Percentiles rank a stretch among this genome's conserved stretches.
Evolutionary conservation across 2,329 filamentous ascomycete species (phyloP).

Genomic region (Cadophora sp.): DNA sequence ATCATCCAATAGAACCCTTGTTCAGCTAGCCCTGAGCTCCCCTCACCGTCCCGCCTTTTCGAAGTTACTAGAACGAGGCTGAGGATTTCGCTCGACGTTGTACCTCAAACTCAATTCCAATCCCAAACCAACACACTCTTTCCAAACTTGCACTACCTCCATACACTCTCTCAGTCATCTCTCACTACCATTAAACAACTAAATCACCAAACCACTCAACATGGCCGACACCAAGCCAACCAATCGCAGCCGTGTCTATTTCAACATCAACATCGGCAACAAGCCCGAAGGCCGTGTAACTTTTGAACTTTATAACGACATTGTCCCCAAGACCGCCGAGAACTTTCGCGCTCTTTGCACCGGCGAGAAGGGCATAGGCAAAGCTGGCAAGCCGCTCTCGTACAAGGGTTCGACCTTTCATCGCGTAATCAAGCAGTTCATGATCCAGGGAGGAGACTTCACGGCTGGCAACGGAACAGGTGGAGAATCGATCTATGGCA

Average conservation of each 20-base stretch:
- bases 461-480: conserved; percentile 93
- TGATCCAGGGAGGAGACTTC: conserved; percentile 98
- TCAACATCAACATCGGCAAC: conserved; percentile 86
- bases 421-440: conserved; percentile 97
- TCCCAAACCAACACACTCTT: neutral
- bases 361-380: conserved; percentile 87
- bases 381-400: conserved; percentile 82
- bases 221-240: conserved; percentile 44
- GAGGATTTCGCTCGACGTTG: conserved; percentile 4
- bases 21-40: neutral
- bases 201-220: conserved; percentile 42
- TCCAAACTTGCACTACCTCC: neutral
- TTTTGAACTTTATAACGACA: conserved; percentile 79
- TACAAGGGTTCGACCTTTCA: conserved; percentile 96
- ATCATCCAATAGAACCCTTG: neutral
- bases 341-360: conserved; percentile 97
- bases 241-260: conserved; percentile 76
- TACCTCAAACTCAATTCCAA: neutral
- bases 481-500: conserved; percentile 96
- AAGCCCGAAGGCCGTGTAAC: conserved; percentile 77
- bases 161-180: neutral
- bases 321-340: conserved; percentile 93
- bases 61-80: conserved; percentile 25
- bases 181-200: neutral
- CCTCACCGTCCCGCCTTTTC: conserved; percentile 13